A percentile compares a stretch with the other conserved stretches of the same genome.
Evolutionary conservation across 2,329 filamentous ascomycete species (phyloP).

Genomic region (Drechslera avenae): DNA sequence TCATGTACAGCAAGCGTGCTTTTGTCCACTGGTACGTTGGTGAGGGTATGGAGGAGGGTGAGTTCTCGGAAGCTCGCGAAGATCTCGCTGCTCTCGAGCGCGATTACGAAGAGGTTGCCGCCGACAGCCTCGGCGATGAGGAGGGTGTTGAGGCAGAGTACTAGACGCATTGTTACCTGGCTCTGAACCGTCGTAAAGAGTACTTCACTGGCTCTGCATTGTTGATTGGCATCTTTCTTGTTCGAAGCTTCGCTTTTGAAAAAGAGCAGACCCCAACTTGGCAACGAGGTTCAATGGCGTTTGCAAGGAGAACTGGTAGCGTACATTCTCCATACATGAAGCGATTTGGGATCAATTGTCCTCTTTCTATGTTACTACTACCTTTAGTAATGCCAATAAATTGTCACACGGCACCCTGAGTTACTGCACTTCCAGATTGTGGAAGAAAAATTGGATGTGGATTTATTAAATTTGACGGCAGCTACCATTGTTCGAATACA

Average conservation of each 20-base stretch:
- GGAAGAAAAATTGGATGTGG: no score
- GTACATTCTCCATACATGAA: slow-evolving; percentile 25
- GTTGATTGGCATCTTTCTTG: slow-evolving; percentile 32
- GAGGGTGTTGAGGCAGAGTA: slow-evolving; percentile 89
- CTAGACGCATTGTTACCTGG: slow-evolving; percentile 57
- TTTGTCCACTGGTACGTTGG: slow-evolving; percentile 99
- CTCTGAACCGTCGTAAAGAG: slow-evolving; percentile 25
- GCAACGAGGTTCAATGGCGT: slow-evolving; percentile 26
- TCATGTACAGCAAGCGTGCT: slow-evolving; percentile 99
- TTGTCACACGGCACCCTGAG: slow-evolving; percentile 17
- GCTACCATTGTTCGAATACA: no score
- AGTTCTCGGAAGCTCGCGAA: slow-evolving; percentile 99
- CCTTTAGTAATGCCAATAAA: slow-evolving; percentile 37
- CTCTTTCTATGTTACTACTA: slow-evolving; percentile 37
- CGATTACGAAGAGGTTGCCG: slow-evolving; percentile 95
- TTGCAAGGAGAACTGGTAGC: slow-evolving; percentile 24
- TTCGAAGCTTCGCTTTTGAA: slow-evolving; percentile 30
- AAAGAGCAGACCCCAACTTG: slow-evolving; percentile 22
- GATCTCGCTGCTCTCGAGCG: slow-evolving; percentile 97
- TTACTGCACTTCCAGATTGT: no score
- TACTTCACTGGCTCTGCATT: slow-evolving; percentile 27
- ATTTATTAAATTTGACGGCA: no score
- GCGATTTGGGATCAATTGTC: slow-evolving; percentile 31
- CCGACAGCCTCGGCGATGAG: slow-evolving; percentile 88
- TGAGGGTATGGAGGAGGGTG: slow-evolving; percentile 99